These are phyloP conservation scores for Lepraria neglecta DNA, from an alignment of 495 filamentous ascomycete species.

Conservation along the genomic window DNA sequence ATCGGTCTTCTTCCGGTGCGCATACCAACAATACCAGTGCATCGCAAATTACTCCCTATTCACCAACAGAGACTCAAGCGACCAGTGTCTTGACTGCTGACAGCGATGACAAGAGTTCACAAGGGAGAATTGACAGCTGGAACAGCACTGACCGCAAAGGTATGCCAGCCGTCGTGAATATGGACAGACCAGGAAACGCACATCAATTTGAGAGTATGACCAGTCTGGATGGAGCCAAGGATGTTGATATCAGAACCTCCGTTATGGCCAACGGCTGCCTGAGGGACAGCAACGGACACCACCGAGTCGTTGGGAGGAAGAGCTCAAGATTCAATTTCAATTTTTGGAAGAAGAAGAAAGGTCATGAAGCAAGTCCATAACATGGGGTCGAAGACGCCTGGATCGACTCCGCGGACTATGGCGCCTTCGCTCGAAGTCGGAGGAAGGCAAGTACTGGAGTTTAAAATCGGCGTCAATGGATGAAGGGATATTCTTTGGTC, in stretches of 20 bases:
- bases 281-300: neutral
- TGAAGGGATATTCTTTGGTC: neutral
- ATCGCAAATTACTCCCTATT: constrained; percentile 32
- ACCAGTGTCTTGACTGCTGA: constrained; percentile 47
- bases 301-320: constrained; percentile 23
- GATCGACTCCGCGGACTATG: neutral
- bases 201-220: constrained; percentile 12
- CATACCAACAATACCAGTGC: constrained; percentile 36
- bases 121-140: constrained; percentile 27
- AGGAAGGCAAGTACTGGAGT: neutral
- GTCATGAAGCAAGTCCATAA: constrained; percentile 15
- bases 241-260: constrained; percentile 22
- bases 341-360: constrained; percentile 26
- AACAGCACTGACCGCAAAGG: constrained; percentile 21
- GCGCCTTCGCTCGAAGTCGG: neutral
- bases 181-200: constrained; percentile 25
- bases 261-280: constrained; percentile 16
- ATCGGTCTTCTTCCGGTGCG: constrained; percentile 29
- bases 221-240: constrained; percentile 16
- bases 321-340: constrained; percentile 25
- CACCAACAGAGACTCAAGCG: constrained; percentile 47
- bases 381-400: neutral
- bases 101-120: constrained; percentile 40
- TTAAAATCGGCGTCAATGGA: neutral
- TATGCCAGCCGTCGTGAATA: constrained; percentile 22